Conservation (phyloP, 768 basidiomycete species). For the Terana coerulea region DNA sequence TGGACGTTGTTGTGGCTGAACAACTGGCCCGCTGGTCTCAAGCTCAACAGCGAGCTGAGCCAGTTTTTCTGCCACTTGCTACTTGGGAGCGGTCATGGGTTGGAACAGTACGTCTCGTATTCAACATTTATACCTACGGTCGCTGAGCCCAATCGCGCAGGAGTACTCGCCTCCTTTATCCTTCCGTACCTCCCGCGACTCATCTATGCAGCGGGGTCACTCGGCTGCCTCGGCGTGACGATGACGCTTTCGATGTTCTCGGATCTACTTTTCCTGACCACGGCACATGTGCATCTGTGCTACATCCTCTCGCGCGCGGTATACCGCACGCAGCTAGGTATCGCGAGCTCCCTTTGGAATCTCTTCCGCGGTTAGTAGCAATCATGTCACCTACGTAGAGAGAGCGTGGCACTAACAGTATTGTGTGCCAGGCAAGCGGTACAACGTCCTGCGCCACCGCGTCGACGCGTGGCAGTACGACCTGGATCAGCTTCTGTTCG, state of each 20-base stretch:
- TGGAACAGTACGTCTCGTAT: conserved; percentile 64
- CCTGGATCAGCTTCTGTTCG: conserved; percentile 91
- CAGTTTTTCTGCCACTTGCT: conserved; percentile 76
- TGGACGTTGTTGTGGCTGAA: conserved; percentile 77
- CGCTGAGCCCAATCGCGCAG: conserved; percentile 16
- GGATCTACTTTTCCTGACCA: conserved; percentile 65
- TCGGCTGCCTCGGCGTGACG: conserved; percentile 49
- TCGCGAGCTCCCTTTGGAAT: conserved; percentile 74
- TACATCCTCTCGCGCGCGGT: conserved; percentile 60
- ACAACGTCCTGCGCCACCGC: conserved; percentile 83
- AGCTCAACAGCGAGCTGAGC: conserved; percentile 94
- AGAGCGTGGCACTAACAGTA: not conserved
- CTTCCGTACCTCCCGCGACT: conserved; percentile 35
- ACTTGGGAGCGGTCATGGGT: conserved; percentile 51
- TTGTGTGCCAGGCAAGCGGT: conserved; percentile 66
- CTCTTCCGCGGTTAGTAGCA: conserved; percentile 80
- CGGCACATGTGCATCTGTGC: conserved; percentile 67
- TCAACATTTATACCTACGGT: not conserved
- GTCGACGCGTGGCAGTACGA: conserved; percentile 90
- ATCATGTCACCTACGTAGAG: not conserved
- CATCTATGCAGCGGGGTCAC: conserved; percentile 24
- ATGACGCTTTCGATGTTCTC: conserved; percentile 60
- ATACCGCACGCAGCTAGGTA: conserved; percentile 56
- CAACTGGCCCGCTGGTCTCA: conserved; percentile 93
- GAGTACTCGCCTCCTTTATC: conserved; percentile 19